phyloP scores from a whole-genome alignment of 2,329 filamentous ascomycete species.

The Daldinia sp. region DNA sequence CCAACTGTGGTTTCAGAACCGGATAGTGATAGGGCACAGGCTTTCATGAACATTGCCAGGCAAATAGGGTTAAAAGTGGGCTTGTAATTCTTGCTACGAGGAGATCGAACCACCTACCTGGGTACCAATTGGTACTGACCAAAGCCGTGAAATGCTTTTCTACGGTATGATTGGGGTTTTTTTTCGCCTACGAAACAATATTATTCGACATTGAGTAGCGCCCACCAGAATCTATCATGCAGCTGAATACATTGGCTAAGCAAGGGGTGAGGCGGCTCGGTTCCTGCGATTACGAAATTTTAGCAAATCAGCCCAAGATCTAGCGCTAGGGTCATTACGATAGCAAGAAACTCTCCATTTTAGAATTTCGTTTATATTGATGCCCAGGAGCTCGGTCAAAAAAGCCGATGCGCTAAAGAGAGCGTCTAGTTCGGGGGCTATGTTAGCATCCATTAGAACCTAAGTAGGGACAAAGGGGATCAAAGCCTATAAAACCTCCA shows the following conservation, averaged over 20 bases:
- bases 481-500: slow-evolving; percentile 45
- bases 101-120: no score
- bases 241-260: no score
- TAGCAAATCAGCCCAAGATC: slow-evolving; percentile 35
- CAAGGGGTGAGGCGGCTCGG: slow-evolving; percentile 3
- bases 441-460: slow-evolving; percentile 47
- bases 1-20: slow-evolving; percentile 92
- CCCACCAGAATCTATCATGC: no score
- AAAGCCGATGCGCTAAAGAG: slow-evolving; percentile 31
- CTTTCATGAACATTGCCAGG: slow-evolving; percentile 76
- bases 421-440: slow-evolving; percentile 39
- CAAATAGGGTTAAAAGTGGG: slow-evolving; percentile 59
- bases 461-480: slow-evolving; percentile 43
- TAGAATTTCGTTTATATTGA: slow-evolving; percentile 26
- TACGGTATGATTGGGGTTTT: not conserved
- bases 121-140: no score
- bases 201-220: not conserved
- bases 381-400: slow-evolving; percentile 27
- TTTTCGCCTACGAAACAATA: not conserved
- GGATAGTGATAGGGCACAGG: slow-evolving; percentile 72
- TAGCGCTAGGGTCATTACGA: slow-evolving; percentile 13
- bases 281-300: slow-evolving; percentile 34
- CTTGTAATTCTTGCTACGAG: slow-evolving; percentile 40
- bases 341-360: slow-evolving; percentile 34
- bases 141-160: not conserved